Evolutionary conservation across 2,329 filamentous ascomycete genomes (phyloP).

Genomic region (Sordariomycetes sp.): DNA sequence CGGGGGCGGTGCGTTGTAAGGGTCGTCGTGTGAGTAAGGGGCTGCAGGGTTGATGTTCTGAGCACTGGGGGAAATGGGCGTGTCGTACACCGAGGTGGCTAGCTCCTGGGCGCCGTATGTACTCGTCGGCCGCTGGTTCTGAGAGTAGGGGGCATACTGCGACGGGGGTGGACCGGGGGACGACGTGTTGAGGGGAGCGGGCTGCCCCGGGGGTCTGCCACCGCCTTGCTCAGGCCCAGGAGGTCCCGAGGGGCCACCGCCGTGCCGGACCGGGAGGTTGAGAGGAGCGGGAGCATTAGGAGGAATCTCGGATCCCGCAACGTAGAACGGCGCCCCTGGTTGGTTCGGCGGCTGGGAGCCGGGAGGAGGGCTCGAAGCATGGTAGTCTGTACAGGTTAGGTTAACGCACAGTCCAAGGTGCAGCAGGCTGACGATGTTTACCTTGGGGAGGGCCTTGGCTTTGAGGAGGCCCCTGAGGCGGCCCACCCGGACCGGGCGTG

Average conservation of each 20-base stretch:
- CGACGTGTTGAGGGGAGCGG: conserved; percentile 38
- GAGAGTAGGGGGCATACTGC: conserved; percentile 37
- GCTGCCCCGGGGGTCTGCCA: conserved; percentile 34
- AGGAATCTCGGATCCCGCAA: conserved; percentile 47
- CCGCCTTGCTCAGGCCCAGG: conserved; percentile 21
- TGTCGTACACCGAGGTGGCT: conserved; percentile 68
- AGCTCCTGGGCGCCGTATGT: conserved; percentile 68
- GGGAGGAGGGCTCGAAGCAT: conserved; percentile 31
- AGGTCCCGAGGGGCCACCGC: conserved; percentile 9
- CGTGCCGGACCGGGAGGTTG: conserved; percentile 32
- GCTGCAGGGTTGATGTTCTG: conserved; percentile 33
- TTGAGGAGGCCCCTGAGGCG: conserved; percentile 26
- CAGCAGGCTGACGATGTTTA: neutral
- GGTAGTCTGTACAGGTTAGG: conserved; percentile 1
- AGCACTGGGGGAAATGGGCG: conserved; percentile 48
- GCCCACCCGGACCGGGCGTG: conserved; percentile 34
- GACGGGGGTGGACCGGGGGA: conserved; percentile 34
- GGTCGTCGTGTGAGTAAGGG: conserved; percentile 37
- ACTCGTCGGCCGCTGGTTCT: conserved; percentile 49
- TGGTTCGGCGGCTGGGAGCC: conserved; percentile 43
- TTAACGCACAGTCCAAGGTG: neutral
- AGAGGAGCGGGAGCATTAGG: conserved; percentile 16
- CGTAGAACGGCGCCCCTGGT: conserved; percentile 53
- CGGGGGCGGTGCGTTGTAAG: conserved; percentile 12
- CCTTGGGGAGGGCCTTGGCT: neutral